Evolutionary conservation across 257 asterid species (phyloP), one percentile per base, ranked within the genome.

Genomic region (Misopates orontium): DNA sequence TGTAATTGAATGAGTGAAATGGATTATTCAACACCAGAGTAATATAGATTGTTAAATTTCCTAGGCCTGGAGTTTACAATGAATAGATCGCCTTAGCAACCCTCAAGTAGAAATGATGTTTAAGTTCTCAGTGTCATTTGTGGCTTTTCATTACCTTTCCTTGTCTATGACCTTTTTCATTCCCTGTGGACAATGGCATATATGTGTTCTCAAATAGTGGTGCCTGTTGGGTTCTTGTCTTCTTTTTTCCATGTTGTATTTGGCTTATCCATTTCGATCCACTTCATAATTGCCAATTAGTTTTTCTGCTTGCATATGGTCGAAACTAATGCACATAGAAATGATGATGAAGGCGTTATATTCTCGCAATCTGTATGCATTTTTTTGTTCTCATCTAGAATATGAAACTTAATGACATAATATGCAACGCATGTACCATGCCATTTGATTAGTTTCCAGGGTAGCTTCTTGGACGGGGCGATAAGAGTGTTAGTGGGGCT

Each of bases 341-440:
- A 94, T 54, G 98, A 94, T 62, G 90, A 94, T 56, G 99, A 94
- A 68, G 99, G 96, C 63, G 99, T 94, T 71, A 87, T 83, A 71
- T 94, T 85, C 77, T 94, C 99, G 16, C 99, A 94, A 75, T 84
- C 90, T 86, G 99, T 94, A 94, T 31, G 83, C 66, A 40, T 63
- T 62, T 54, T 58, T 67, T 24, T 65, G n/a, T 48, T 47, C 11
- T 60, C 63, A 47, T 71, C 67, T 61, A 40, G 64, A 56, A 56
- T 52, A 20, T 23, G 65, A 10, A 56, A 32, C 66, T 49, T 16
- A 60, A 51, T 60, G 51, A 64, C 51, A 36, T 40, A 45, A 28
- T 50, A 39, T 25, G 70, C 39, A 50, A n/a, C n/a, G n/a, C n/a
- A n/a, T n/a, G n/a, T n/a, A n/a, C n/a, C n/a, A n/a, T n/a, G n/a